Evolutionary conservation across 768 basidiomycete genomes (phyloP).

Genomic region (Tephrocybe rancida): DNA sequence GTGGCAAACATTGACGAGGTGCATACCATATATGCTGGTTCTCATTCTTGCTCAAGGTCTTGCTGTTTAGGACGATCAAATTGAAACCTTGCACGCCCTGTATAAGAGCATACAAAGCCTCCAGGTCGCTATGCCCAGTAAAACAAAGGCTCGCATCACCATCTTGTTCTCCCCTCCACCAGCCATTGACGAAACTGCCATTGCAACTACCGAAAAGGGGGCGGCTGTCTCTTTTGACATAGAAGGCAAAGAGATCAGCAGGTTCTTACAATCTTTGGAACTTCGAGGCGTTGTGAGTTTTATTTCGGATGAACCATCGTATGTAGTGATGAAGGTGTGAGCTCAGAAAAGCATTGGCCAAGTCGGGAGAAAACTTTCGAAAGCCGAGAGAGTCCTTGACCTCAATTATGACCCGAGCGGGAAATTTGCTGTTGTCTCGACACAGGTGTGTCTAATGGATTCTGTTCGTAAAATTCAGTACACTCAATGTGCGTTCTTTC

Average conservation of each 20-base stretch:
- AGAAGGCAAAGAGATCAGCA: slow-evolving; percentile 27
- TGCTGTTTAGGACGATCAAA: slow-evolving; percentile 35
- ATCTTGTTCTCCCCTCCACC: slow-evolving; percentile 39
- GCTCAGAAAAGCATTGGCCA: slow-evolving; percentile 13
- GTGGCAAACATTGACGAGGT: slow-evolving; percentile 53
- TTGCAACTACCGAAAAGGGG: slow-evolving; percentile 19
- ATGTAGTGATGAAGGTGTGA: not conserved
- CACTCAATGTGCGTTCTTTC: not conserved
- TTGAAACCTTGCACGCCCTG: slow-evolving; percentile 52
- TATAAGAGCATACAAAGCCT: slow-evolving; percentile 35
- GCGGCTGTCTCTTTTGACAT: slow-evolving; percentile 40
- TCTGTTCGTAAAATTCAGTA: not conserved
- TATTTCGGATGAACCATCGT: not conserved
- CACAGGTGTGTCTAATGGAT: slow-evolving; percentile 17
- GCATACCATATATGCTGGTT: slow-evolving; percentile 3
- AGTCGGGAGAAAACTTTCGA: slow-evolving; percentile 23
- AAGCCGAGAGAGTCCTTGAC: slow-evolving; percentile 21
- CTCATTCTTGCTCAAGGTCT: not conserved
- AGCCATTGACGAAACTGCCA: slow-evolving; percentile 33
- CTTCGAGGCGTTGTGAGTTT: slow-evolving; percentile 49
- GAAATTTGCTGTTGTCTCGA: slow-evolving; percentile 14
- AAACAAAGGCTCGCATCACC: slow-evolving; percentile 28
- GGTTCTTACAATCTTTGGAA: slow-evolving; percentile 43
- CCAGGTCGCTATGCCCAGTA: slow-evolving; percentile 25
- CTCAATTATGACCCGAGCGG: slow-evolving; percentile 18